Evolutionary conservation across 441 rosid genomes (phyloP), one percentile per base, ranked within the genome.

Genomic region (Corymbia calophylla): DNA sequence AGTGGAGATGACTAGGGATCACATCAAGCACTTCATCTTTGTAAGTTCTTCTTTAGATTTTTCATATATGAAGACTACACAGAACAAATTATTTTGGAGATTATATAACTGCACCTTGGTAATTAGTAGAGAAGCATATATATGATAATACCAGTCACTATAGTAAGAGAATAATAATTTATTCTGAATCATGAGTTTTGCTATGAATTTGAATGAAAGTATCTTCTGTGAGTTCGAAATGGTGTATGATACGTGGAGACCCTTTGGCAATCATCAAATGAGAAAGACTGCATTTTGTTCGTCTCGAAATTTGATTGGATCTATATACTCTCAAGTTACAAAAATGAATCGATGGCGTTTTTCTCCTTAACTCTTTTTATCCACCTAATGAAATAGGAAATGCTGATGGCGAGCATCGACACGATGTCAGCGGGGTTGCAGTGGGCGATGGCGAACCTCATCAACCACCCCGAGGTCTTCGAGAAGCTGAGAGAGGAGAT

Each of bases 11-110:
- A 80, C 91, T 10, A 81, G 81, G 80, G 89, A 89, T 47, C 89
- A 89, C 70, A 89, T 89, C 81, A 89, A 89, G 53, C 89, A 89
- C 29, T 87, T 89, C 89, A 80, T 87, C 64, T 88, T 89, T n/a
- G 91, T 89, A 13, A 89, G 91, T 89, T 68, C 53, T 47, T 56
- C 60, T 56, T 86, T 51, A 44, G n/a, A 23, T 21, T 77, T 29
- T 77, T 77, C 3, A 39, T 44, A 23, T 44, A 4, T 15, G n/a
- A 77, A 44, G 51, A 77, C 84, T 44, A 15, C 53, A 2, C 51
- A 8, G n/a, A 23, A 3, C 84, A 44, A 77, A 39, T 77, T 47
- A 21, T 23, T 77, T 77, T 8, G 84, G 51, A 77, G 84, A 77
- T 77, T 77, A 77, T 6, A 21, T 77, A 44, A 23, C 84, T 77